Conservation (phyloP, 352 stramenopile genomes). For the Phytopythium oedochilum region DNA sequence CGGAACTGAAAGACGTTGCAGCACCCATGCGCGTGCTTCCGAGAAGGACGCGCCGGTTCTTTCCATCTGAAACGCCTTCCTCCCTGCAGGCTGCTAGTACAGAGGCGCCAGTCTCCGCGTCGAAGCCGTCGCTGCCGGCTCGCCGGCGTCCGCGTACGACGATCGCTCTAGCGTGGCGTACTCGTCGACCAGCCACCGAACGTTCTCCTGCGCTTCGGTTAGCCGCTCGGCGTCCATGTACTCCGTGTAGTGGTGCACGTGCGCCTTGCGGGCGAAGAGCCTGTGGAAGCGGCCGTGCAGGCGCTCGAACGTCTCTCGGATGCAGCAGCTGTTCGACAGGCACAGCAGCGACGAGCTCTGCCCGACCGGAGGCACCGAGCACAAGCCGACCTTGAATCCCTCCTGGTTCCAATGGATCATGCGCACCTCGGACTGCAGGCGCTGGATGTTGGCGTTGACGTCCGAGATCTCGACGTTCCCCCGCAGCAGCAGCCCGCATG, state of each 20-base stretch:
- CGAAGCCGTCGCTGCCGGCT: constrained; percentile 3
- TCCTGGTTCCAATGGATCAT: constrained; percentile 91
- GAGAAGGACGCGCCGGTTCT: too few relatives aligned
- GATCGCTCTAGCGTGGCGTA: constrained; percentile 57
- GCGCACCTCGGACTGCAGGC: constrained; percentile 69
- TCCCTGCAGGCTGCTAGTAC: constrained; percentile 9
- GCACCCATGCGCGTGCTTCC: too few relatives aligned
- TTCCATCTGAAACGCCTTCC: too few relatives aligned
- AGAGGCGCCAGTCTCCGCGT: constrained; percentile 36
- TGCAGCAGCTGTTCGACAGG: constrained; percentile 87
- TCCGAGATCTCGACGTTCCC: constrained; percentile 86
- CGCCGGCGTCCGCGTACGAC: constrained; percentile 9
- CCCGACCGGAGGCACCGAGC: constrained; percentile 51
- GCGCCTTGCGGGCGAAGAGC: constrained; percentile 72
- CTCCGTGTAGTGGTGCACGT: constrained; percentile 88
- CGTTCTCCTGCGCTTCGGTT: constrained; percentile 53
- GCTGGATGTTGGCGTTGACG: constrained; percentile 86
- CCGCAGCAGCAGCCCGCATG: constrained; percentile 81
- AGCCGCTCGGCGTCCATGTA: constrained; percentile 66
- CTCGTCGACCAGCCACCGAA: constrained; percentile 51
- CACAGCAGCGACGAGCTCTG: constrained; percentile 68
- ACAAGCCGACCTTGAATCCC: constrained; percentile 88
- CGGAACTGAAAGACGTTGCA: too few relatives aligned
- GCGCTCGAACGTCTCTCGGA: constrained; percentile 76
- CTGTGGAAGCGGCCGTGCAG: constrained; percentile 72